Evolutionary conservation across 2,329 filamentous ascomycete genomes (phyloP).

Genomic region (Nigrospora sphaerica): DNA sequence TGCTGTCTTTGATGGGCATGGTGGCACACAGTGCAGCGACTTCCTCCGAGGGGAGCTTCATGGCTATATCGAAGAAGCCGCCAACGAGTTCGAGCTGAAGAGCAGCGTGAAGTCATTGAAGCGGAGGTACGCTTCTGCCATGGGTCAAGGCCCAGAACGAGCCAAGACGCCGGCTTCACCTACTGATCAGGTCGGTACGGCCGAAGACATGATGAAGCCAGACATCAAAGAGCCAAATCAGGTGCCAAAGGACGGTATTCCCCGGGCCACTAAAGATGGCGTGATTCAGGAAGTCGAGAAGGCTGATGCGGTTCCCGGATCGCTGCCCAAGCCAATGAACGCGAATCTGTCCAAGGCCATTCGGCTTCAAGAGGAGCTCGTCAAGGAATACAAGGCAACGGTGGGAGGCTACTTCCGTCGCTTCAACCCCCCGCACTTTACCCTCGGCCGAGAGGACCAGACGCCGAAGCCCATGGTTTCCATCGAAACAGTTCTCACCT

Average conservation of each 20-base stretch:
- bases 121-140: slow-evolving; percentile 3
- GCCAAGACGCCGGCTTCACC: slow-evolving; percentile 2
- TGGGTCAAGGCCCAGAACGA: neutral
- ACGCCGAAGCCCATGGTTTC: slow-evolving; percentile 39
- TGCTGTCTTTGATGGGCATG: slow-evolving; percentile 92
- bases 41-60: slow-evolving; percentile 83
- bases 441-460: slow-evolving; percentile 22
- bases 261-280: slow-evolving; percentile 32
- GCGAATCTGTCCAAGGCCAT: slow-evolving; percentile 53
- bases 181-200: slow-evolving; percentile 19
- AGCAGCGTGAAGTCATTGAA: slow-evolving; percentile 58
- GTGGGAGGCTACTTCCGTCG: slow-evolving; percentile 93
- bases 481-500: slow-evolving; percentile 74
- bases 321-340: slow-evolving; percentile 38
- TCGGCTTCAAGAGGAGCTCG: slow-evolving; percentile 62
- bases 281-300: slow-evolving; percentile 28
- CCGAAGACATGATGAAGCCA: slow-evolving; percentile 31
- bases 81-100: slow-evolving; percentile 66
- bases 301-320: slow-evolving; percentile 27
- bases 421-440: slow-evolving; percentile 77
- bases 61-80: slow-evolving; percentile 79
- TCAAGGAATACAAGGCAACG: slow-evolving; percentile 71
- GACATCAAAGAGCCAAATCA: slow-evolving; percentile 34
- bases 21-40: slow-evolving; percentile 79
- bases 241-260: neutral